Percentiles rank a stretch among this genome's conserved stretches.
Evolutionary conservation across 768 basidiomycete species (phyloP).

Genomic region (Boletus subcaerulescens): DNA sequence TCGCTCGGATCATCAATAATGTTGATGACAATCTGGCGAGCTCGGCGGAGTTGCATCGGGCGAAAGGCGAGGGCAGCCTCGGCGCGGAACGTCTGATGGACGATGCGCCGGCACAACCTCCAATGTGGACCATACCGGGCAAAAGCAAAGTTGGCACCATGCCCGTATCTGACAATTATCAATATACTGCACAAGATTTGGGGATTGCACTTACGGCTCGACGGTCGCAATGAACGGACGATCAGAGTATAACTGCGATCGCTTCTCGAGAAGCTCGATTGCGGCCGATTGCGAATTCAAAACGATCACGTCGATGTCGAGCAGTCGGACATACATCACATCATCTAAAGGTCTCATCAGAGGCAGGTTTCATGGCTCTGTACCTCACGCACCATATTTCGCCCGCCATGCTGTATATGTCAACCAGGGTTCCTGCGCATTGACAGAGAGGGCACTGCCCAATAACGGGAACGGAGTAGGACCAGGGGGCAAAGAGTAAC

Average conservation of each 20-base stretch:
- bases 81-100: slow-evolving; percentile 13
- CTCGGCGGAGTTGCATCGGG: slow-evolving; percentile 10
- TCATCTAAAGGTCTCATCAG: not conserved
- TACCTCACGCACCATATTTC: slow-evolving; percentile 1
- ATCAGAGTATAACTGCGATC: slow-evolving; percentile 12
- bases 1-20: slow-evolving; percentile 3
- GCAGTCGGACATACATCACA: slow-evolving; percentile 1
- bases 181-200: not conserved
- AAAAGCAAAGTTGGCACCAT: not conserved
- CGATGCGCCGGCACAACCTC: slow-evolving; percentile 13
- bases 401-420: slow-evolving; percentile 4
- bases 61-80: slow-evolving; percentile 5
- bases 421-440: not conserved
- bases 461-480: slow-evolving; percentile 3
- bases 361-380: not conserved
- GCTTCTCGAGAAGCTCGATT: slow-evolving; percentile 3
- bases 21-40: slow-evolving; percentile 3
- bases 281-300: slow-evolving; percentile 1
- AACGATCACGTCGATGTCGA: slow-evolving; percentile 2
- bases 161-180: not conserved
- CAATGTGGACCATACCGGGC: not conserved
- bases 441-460: slow-evolving; percentile 1
- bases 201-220: not conserved
- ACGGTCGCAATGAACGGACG: slow-evolving; percentile 3
- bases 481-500: slow-evolving; percentile 5